Base-by-base conservation (phyloP, 2,329 filamentous ascomycete species). In the Colletotrichum sublineola region DNA sequence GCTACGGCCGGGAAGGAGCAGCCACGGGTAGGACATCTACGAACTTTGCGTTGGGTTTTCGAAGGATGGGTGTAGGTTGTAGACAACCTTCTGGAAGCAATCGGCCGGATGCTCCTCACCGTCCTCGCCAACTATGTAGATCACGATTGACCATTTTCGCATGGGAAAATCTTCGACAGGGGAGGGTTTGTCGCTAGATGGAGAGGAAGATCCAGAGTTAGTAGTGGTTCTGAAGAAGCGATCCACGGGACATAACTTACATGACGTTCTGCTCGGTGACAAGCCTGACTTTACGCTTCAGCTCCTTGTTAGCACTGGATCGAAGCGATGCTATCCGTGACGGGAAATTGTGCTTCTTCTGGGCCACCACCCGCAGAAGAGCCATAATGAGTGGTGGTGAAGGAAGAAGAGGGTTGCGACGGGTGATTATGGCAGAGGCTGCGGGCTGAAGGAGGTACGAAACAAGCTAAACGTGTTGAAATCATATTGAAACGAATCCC, bases 41-140 rank as follows among this genome's bases (percentile, higher is more conserved):
- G 77, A 87, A 97, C 95, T 92, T 84, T 98, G 96, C 64, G 89
- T 89, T 20, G 94, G 93, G 78, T 95, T 93, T 66, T 92, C 93
- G 82, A 99, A 99, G 62, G 94, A 96, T 44, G 96, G 96, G 83
- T 99, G 96, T 40, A 99, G 89, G 79, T 94, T 93, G 86, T 98
- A 99, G 68, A 92, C 92, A 53, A 93, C 96, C 85, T 97, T 97
- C 80, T 94, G 94, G 85, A 98, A 98, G 82, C 95, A 90, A 76
- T 86, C 94, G 66, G 96, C 95, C 9, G 93, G 89, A 63, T 94
- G 88, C 82, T 97, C 92, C 77, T 96, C 93, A 77, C 95, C 95
- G 75, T 94, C 90, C 77, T 97, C 93, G 76, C 97, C 95, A 67
- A 98, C 82, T 64, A 98, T 83, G 83, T 90, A 94, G 77, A 99